Evolutionary conservation across 345 rosid species (phyloP), one percentile per base, ranked within the genome.

Genomic region (Brassica incana): DNA sequence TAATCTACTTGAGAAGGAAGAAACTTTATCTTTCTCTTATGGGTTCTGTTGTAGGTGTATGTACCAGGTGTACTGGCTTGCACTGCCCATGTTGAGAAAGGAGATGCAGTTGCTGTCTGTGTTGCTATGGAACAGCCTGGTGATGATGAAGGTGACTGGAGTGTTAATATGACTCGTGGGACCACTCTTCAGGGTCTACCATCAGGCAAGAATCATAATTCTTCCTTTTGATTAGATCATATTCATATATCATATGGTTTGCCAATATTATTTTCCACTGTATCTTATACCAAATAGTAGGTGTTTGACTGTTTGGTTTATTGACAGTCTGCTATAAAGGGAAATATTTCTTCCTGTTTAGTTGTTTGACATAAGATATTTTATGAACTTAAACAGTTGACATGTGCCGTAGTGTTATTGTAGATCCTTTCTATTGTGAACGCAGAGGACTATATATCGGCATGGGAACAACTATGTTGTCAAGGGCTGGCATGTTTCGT

Each of bases 1-100:
- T 27, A 60, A 30, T 69, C 14, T 29, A 60, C 12, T 11, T 70
- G 59, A 69, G 16, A 3, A 6, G 5, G 4, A 2, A 0, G 8
- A 0, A n/a, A 15, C 11, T 63, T 63, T 38, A 32, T 73, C 2
- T 38, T 77, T 64, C 67, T 84, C 33, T 38, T 73, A 65, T 65
- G 78, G 48, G 25, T 83, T 63, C 58, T 75, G 60, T 76, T 85
- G 76, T 86, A 95, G 99, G 90, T 91, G 27, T 95, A 82, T 85
- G 98, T 95, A 70, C 99, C 99, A 63, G 99, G 99, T 85, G 93
- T 89, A 56, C 70, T 91, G 91, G 99, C 98, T 71, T 93, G 99
- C 81, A 93, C 96, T 80, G 89, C 98, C 56, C 97, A 88, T 90
- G 99, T 93, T 15, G 99, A 95, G 87, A 86, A 87, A 87, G 99